Evolutionary conservation across 2,329 filamentous ascomycete species (phyloP).

Genomic region (Ceratocystis alfenasii): DNA sequence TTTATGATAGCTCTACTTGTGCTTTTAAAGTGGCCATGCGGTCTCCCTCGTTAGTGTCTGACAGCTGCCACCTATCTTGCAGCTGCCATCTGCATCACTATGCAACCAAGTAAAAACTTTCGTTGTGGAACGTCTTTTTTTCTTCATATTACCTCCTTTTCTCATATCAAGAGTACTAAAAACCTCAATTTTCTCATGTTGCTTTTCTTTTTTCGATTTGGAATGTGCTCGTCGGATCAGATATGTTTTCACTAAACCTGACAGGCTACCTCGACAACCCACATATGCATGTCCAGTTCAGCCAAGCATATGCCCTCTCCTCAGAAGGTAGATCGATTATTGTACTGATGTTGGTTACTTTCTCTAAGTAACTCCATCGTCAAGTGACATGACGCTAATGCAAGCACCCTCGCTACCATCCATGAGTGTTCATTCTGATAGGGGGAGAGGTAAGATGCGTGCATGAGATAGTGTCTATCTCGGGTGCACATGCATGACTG

Average conservation of each 20-base stretch:
- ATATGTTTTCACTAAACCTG: not conserved
- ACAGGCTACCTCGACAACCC: not conserved
- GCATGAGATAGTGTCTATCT: not conserved
- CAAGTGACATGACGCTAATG: too few relatives aligned
- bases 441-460: too few relatives aligned
- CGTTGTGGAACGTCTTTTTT: not conserved
- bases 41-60: not conserved
- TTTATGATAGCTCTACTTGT: too few relatives aligned
- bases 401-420: too few relatives aligned
- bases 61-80: not conserved
- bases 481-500: not conserved
- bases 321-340: too few relatives aligned
- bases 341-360: too few relatives aligned
- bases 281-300: not conserved
- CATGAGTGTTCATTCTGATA: too few relatives aligned
- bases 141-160: not conserved
- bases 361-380: too few relatives aligned
- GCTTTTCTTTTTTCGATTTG: too few relatives aligned
- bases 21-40: not conserved
- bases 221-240: too few relatives aligned
- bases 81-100: not conserved
- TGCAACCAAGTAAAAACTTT: slow-evolving; percentile 1
- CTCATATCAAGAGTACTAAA: too few relatives aligned
- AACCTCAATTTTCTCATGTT: too few relatives aligned
- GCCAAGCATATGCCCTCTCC: not conserved